Evolutionary conservation across 2,329 filamentous ascomycete genomes (phyloP).

Genomic region (Claviceps sp.): DNA sequence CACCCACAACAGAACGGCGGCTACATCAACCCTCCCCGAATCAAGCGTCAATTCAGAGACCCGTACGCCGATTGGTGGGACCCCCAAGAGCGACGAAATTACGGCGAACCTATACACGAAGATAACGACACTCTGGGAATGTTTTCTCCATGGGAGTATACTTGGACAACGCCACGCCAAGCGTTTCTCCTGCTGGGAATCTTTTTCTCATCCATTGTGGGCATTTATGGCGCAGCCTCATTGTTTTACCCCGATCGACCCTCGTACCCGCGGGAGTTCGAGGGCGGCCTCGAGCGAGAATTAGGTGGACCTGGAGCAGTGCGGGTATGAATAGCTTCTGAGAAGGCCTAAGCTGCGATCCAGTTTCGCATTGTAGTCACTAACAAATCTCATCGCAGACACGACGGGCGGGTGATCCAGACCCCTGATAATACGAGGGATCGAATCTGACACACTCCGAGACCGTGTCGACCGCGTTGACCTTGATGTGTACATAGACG

Average conservation of each 20-base stretch:
- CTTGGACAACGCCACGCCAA: conserved; percentile 59
- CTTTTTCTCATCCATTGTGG: conserved; percentile 51
- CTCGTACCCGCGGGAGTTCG: conserved; percentile 56
- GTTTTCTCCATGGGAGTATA: conserved; percentile 83
- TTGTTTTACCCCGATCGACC: conserved; percentile 58
- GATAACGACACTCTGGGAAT: conserved; percentile 89
- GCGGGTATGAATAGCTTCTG: conserved; percentile 38
- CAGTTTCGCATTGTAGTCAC: background rate
- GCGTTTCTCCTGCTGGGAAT: conserved; percentile 53
- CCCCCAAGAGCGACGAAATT: conserved; percentile 93
- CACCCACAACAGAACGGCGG: conserved; percentile 55
- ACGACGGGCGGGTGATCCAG: conserved; percentile 40
- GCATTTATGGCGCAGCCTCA: conserved; percentile 54
- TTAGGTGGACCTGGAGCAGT: conserved; percentile 56
- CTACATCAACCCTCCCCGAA: conserved; percentile 62
- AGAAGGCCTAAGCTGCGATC: background rate
- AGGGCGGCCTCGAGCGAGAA: conserved; percentile 59
- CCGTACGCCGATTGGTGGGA: conserved; percentile 95
- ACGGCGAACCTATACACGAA: conserved; percentile 90
- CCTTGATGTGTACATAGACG: conserved; percentile 26
- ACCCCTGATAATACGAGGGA: conserved; percentile 27
- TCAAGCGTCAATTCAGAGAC: conserved; percentile 88
- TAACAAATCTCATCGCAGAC: conserved; percentile 24
- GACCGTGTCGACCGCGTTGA: background rate
- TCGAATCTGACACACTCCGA: background rate